Evolutionary conservation across 805 yeast species (phyloP), one percentile per base, ranked within the genome.

Genomic region (Hyphopichia homilentoma): DNA sequence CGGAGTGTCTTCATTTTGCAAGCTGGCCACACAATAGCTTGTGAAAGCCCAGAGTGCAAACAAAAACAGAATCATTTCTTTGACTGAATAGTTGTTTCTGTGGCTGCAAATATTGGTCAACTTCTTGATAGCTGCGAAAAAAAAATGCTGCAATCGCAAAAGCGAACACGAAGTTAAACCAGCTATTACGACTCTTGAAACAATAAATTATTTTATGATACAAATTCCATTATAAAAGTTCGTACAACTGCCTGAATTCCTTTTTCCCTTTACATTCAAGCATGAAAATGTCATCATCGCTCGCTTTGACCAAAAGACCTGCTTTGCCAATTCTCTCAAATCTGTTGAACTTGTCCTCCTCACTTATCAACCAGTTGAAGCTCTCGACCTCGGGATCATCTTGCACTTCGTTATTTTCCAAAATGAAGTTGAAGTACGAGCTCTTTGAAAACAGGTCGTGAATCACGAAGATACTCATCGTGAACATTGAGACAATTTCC

Each of bases 241-340:
- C 53, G 26, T 40, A 49, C 16, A 62, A 46, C 16, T 47, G 45
- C 34, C 50, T 55, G 32, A 65, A 56, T 40, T 65, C 70, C 36
- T 53, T 62, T 38, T 57, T 64, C 3, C 73, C 73, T 44, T 58
- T 61, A 41, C 70, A 66, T 38, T 66, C 73, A 32, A 66, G 53
- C 71, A 66, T 65, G 46, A 38, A 66, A 25, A 58, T 49, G 7
- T 57, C 59, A 26, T 45, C 42, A 6, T 52, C 51, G n/a, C 44
- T 38, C 1, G 44, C 59, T 34, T 52, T 57, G 27, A 66, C 51
- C 40, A 65, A 52, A 36, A 66, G 45, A 7, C 68, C 73, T 6
- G 73, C 73, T 34, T 60, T 66, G 7, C 73, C 73, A 19, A 66
- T 64, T 31, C 52, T 47, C 38, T 64, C 61, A 14, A 65, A 45